A percentile compares a stretch with the other conserved stretches of the same genome.
These are phyloP conservation scores for Chalaropsis thielavioides DNA, from an alignment of 2,329 filamentous ascomycete genomes.

Conservation along the genomic window DNA sequence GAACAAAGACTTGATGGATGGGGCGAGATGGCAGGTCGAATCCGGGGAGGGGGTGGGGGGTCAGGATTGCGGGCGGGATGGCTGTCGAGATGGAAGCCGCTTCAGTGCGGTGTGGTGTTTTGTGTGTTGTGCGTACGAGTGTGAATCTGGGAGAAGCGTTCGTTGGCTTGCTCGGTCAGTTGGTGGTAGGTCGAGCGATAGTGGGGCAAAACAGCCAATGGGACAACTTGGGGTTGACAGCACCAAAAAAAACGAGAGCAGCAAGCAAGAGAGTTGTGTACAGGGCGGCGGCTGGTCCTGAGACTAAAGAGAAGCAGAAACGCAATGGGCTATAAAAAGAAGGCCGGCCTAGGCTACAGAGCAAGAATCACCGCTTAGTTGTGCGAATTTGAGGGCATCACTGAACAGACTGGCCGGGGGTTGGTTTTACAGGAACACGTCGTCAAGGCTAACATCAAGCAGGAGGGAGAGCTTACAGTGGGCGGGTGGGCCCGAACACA, in stretches of 20 bases:
- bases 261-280: background rate
- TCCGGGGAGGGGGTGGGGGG: no score
- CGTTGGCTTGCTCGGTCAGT: background rate
- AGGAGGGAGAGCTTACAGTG: background rate
- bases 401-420: background rate
- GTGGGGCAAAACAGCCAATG: slow-evolving; percentile 10
- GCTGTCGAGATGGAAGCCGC: background rate
- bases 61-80: background rate
- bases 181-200: slow-evolving; percentile 2
- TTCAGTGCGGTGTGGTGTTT: background rate
- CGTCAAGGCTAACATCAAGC: background rate
- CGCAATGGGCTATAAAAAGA: background rate
- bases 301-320: background rate
- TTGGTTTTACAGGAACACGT: background rate
- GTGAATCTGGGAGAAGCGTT: background rate
- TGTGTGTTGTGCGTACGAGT: background rate
- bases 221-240: background rate
- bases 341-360: background rate
- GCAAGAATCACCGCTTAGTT: background rate
- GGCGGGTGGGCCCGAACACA: background rate
- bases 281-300: background rate
- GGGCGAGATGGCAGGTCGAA: background rate
- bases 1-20: background rate
- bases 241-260: background rate
- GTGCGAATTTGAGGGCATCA: background rate